These are phyloP conservation scores for Plantago lanceolata DNA, from an alignment of 305 asterid genomes.

Conservation along the genomic window DNA sequence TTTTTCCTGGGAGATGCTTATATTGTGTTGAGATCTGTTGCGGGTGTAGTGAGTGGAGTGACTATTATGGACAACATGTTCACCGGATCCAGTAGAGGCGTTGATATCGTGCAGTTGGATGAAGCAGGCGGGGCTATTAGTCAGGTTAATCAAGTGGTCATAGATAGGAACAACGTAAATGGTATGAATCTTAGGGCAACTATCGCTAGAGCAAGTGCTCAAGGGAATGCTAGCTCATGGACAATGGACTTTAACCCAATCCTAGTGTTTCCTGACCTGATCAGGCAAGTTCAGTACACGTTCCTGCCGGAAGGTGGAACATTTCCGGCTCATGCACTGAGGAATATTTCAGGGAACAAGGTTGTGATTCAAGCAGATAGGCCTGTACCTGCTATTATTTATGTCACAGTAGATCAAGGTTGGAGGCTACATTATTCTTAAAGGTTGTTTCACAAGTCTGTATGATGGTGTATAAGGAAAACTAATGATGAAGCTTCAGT, in stretches of 20 bases:
- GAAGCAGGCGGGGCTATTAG: conserved; percentile 35
- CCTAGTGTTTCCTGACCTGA: too few relatives aligned
- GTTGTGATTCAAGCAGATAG: conserved; percentile 60
- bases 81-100: conserved; percentile 49
- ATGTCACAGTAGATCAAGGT: too few relatives aligned
- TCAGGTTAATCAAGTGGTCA: conserved; percentile 50
- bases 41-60: too few relatives aligned
- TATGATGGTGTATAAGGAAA: too few relatives aligned
- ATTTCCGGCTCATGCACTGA: conserved; percentile 54
- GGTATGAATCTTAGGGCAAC: conserved; percentile 75
- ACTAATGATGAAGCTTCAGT: too few relatives aligned
- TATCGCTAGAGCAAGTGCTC: conserved; percentile 41
- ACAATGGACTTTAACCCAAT: conserved; percentile 51
- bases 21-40: too few relatives aligned
- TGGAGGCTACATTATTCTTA: too few relatives aligned
- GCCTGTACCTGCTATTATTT: too few relatives aligned
- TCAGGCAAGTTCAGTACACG: conserved; percentile 66
- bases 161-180: conserved; percentile 50
- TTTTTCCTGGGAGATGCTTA: too few relatives aligned
- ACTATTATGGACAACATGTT: conserved; percentile 73
- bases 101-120: conserved; percentile 59
- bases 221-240: conserved; percentile 62
- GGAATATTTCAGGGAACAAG: conserved; percentile 50
- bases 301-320: conserved; percentile 36
- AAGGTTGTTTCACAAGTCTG: too few relatives aligned